These are phyloP conservation scores for Eucalyptus pauciflora DNA, from an alignment of 345 rosid species.

Conservation along the genomic window DNA sequence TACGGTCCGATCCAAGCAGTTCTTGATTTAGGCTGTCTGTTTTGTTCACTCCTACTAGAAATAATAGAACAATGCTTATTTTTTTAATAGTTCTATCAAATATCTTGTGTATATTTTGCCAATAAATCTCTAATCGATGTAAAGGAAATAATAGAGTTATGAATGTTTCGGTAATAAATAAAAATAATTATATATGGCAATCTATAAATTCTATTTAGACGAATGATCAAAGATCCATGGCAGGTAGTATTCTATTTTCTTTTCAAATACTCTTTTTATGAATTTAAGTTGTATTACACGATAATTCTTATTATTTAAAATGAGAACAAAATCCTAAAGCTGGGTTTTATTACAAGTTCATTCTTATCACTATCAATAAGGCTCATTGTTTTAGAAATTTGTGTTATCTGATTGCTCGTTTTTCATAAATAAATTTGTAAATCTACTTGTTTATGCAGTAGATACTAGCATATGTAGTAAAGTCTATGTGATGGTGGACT, in stretches of 20 bases:
- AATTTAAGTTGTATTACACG: background rate
- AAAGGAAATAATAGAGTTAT: background rate
- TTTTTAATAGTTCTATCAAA: background rate
- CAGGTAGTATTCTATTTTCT: background rate
- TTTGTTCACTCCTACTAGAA: background rate
- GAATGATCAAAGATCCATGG: background rate
- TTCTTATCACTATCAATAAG: background rate
- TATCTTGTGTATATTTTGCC: background rate
- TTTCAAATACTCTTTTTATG: background rate
- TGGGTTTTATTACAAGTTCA: background rate
- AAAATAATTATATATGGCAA: background rate
- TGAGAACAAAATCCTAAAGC: background rate
- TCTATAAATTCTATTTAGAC: background rate
- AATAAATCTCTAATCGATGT: background rate
- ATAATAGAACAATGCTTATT: background rate
- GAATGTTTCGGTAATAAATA: background rate
- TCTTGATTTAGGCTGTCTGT: fast-evolving
- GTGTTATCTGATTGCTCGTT: background rate
- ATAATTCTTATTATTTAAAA: background rate
- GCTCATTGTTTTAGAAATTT: background rate
- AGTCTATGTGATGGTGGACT: background rate
- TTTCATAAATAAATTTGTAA: background rate
- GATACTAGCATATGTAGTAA: background rate
- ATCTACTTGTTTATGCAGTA: background rate
- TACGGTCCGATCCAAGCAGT: fast-evolving